Evolutionary conservation across 2,329 filamentous ascomycete species (phyloP), one percentile per base, ranked within the genome.

Genomic region (Periconia sp.): DNA sequence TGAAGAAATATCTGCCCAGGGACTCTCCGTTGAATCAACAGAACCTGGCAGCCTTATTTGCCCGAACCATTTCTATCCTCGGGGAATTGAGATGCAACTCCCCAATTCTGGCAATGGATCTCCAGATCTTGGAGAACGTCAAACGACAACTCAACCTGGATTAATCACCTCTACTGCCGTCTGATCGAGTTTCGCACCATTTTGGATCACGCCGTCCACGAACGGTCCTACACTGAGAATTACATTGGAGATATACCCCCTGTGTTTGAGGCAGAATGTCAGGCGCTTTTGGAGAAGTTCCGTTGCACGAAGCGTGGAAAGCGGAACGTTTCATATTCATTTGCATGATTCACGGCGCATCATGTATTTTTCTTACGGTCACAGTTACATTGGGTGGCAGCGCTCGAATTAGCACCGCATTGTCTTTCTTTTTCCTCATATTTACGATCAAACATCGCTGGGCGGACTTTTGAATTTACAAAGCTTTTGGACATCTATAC

Each of bases 21-120:
- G 37, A 60, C 17, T 54, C 51, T 12, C 48, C 50, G 40, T 56
- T 68, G 6, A 67, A 56, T 5, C 59, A 55, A 32, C 17, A 44
- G 9, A 65, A 48, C 8, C 54, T 69, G 21, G 46, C 48, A 6
- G 46, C 48, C 10, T 48, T 69, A 11, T 60, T 66, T 44, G 52
- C 50, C 39, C 59, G 64, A 30, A 97, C 92, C 0, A 90, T 96
- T 50, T 69, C 71, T 2, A 92, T 96, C 65, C 79, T 97, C 37
- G 73, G 79, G 32, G 77, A 86, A 43, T 84, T 88, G 21, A 78
- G 83, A 22, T 81, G 85, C 6, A 86, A 88, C 17, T 88, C 88
- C 0, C 90, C 89, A 34, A 87, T 89, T 6, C 80, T 96, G 5
- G 71, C 74, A 34, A 82, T 82, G 33, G 91, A 96, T 66, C 82